Evolutionary conservation across 306 rosid species (phyloP), one percentile per base, ranked within the genome.

Genomic region (Trifolium pratense): DNA sequence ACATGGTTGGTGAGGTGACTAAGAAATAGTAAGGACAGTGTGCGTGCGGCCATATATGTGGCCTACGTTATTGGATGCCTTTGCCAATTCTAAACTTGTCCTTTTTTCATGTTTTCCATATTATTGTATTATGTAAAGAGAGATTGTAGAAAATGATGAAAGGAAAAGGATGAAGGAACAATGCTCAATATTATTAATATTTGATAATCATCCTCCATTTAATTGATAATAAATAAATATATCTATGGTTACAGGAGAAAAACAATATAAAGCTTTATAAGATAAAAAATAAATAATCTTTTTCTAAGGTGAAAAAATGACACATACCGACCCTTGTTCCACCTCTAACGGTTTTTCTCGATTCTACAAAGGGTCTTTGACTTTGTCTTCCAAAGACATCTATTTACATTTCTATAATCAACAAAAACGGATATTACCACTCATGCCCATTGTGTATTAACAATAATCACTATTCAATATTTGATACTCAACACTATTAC

Each of bases 361-460:
- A 67, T 78, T 72, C 78, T 76, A 71, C 84, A 70, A 86, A 81
- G 86, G 63, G 84, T 73, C 76, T 63, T 46, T 80, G 80, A 77
- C 84, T 83, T 79, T 61, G 5, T 64, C 78, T 76, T 80, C 76
- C 85, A 80, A 81, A 79, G 83, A 68, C 56, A 69, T 75, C 58
- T 87, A 93, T 90, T 83, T 93, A 93, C 97, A 89, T 75, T 82
- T 76, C 81, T 88, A 80, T 34, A 70, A 81, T 77, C 68, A 64
- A 68, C 79, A 62, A 79, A 80, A 61, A 66, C 63, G 21, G 29
- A 59, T 78, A 74, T 80, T 77, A 42, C 75, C 93, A 73, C 59
- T 74, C 36, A 23, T 61, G 71, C 63, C 53, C 86, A 79, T 71
- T 69, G 62, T 69, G 58, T 73, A 65, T 65, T 25, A 40, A 65